These are phyloP conservation scores for Citrullus colocynthis DNA, from an alignment of 306 rosid species.

Conservation along the genomic window DNA sequence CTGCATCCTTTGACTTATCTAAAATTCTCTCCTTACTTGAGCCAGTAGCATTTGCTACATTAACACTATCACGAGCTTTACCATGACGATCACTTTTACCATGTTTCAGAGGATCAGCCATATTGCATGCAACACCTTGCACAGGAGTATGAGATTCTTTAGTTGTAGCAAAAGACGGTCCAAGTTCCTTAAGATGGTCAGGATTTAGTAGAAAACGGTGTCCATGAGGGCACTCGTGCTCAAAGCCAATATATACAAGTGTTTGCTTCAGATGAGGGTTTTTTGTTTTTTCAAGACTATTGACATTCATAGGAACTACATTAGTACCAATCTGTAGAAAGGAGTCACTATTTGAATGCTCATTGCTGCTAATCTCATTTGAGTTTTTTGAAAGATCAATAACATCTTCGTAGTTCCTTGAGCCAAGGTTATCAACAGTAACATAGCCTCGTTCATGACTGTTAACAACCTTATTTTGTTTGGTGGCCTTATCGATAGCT, in stretches of 20 bases:
- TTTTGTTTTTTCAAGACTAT: conserved; percentile 33
- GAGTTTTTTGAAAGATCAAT: conserved; percentile 21
- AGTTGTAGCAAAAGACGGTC: conserved; percentile 32
- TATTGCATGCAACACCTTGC: conserved; percentile 27
- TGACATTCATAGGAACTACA: conserved; percentile 51
- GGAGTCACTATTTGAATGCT: conserved; percentile 30
- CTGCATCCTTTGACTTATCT: conserved; percentile 34
- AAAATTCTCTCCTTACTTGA: conserved; percentile 36
- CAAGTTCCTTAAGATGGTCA: conserved; percentile 64
- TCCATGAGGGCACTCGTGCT: conserved; percentile 91
- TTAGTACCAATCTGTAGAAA: conserved; percentile 61
- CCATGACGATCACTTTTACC: conserved; percentile 37
- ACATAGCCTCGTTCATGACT: conserved; percentile 26
- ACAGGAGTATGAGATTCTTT: conserved; percentile 44
- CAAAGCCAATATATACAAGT: conserved; percentile 63
- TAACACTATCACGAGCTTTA: conserved; percentile 41
- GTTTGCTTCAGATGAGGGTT: conserved; percentile 34
- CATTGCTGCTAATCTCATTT: conserved; percentile 22
- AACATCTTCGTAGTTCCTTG: conserved; percentile 35
- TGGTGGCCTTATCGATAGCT: conserved; percentile 41
- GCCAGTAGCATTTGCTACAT: conserved; percentile 26
- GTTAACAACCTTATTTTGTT: conserved; percentile 39
- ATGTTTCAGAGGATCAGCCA: conserved; percentile 26
- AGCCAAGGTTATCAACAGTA: conserved; percentile 20
- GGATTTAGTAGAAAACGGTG: conserved; percentile 77